Evolutionary conservation across 2,329 filamentous ascomycete genomes (phyloP), one percentile per base, ranked within the genome.

Genomic region (Fusarium pseudograminearum): DNA sequence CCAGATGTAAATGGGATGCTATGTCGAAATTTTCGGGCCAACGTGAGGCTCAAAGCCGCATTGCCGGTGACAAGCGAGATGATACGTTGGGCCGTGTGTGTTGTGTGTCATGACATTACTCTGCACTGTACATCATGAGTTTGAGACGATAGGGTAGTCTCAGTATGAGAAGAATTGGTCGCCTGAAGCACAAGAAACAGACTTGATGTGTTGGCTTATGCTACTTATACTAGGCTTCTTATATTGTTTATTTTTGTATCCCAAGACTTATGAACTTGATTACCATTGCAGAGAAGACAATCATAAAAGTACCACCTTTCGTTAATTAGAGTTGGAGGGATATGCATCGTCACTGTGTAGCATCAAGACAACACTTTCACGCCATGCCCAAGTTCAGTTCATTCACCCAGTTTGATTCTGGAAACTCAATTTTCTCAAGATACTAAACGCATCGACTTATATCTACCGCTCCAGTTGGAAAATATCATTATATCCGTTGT

Each of bases 41-140:
- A 55, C 26, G 26, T 68, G 67, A 65, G 57, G 62, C 55, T 66
- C 56, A 41, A 66, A 59, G 47, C 67, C 72, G 68, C 45, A 46
- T 69, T 64, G 65, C 73, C 73, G 70, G 58, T 36, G 59, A 65
- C 71, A 75, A 75, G 73, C 73, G 73, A 73, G 56, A 67, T 65
- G 58, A 59, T 41, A 18, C 54, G 55, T 41, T 26, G 59, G 46
- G 14, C 73, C 57, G 73, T 74, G 71, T 55, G 65, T 38, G 47
- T 59, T 66, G 31, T 66, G 31, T 59, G 45, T 61, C 65, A 57
- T 67, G 68, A 54, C 40, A 40, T 20, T 33, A 20, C 28, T 53
- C 48, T 30, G n/a, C 61, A 70, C 67, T 70, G 67, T 70, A 30
- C 20, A 65, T 70, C 51, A 57, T 71, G 62, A 52, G 57, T 30